Evolutionary conservation across 306 rosid species (phyloP).

Genomic region (Arachis stenosperma): DNA sequence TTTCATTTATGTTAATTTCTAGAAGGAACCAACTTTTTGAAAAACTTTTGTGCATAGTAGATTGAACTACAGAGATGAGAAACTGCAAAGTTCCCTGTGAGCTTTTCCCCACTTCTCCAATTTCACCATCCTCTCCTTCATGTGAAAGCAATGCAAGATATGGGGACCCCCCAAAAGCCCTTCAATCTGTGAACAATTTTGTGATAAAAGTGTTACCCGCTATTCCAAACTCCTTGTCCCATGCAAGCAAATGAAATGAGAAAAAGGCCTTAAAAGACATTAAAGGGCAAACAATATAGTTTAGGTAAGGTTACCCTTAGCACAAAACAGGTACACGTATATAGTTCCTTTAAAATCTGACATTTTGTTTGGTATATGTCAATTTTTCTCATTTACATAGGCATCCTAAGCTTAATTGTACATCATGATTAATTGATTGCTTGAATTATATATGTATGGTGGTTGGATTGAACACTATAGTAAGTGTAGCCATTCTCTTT

Average conservation of each 20-base stretch:
- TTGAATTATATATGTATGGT: slow-evolving; percentile 29
- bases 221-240: slow-evolving; percentile 56
- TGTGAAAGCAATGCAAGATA: slow-evolving; percentile 41
- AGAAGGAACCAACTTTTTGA: slow-evolving; percentile 33
- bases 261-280: slow-evolving; percentile 33
- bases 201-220: slow-evolving; percentile 45
- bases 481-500: slow-evolving; percentile 33
- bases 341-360: slow-evolving; percentile 42
- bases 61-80: slow-evolving; percentile 34
- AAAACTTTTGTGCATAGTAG: slow-evolving; percentile 11
- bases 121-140: slow-evolving; percentile 31
- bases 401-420: slow-evolving; percentile 41
- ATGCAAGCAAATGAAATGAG: slow-evolving; percentile 33
- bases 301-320: slow-evolving; percentile 40
- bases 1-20: slow-evolving; percentile 26
- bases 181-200: slow-evolving; percentile 35
- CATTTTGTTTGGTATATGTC: slow-evolving; percentile 55
- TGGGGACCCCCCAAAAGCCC: slow-evolving; percentile 48
- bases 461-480: slow-evolving; percentile 38
- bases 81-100: slow-evolving; percentile 38
- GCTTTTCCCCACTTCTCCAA: slow-evolving; percentile 32
- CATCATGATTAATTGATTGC: slow-evolving; percentile 43
- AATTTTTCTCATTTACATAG: slow-evolving; percentile 43
- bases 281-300: slow-evolving; percentile 38
- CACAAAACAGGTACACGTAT: slow-evolving; percentile 33